Base-by-base conservation (phyloP, 441 rosid species). In the Melastoma candidum region DNA sequence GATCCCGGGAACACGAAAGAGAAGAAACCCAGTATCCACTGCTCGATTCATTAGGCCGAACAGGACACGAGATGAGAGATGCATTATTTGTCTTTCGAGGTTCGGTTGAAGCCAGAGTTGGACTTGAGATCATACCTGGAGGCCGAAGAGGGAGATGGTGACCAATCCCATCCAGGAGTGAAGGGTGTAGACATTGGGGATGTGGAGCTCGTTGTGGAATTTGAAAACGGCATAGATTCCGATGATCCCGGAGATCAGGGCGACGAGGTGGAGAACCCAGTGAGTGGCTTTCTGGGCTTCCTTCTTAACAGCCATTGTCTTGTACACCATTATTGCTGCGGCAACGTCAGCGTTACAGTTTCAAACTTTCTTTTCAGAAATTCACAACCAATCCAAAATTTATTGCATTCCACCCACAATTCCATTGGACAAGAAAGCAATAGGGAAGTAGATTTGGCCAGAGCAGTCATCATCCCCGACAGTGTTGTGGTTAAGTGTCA, bases 321-420 rank as follows among this genome's bases (percentile, higher is more conserved):
- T 86, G 74, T 86, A 84, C 14, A 72, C 76, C 96, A 89, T 89
- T 75, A 86, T 93, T 0, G 95, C 97, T 93, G 74, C 73, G 29
- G 57, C 66, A 46, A 46, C 11, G 10, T 32, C 8, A 8, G 5
- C 41, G 8, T 32, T 32, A 4, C 41, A 32, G 5, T 32, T 32
- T 32, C 8, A 1, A 32, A 32, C 8, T 32, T 32, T 32, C 7
- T 32, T 32, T 32, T 1, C 8, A 32, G 8, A 32, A 32, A 4
- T 32, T 8, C 41, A 3, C 41, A 32, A 32, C 8, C 41, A 32
- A 32, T 17, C 22, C 41, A 32, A 32, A 6, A 32, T 32, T 8
- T 32, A 32, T 2, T 32, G 8, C 8, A 32, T 32, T 8, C 41
- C 5, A 4, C 41, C 41, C 7, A 17, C 22, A 17, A 17, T 17